Base-by-base conservation (phyloP, 805 yeast genomes). In the Candida broadrunensis region DNA sequence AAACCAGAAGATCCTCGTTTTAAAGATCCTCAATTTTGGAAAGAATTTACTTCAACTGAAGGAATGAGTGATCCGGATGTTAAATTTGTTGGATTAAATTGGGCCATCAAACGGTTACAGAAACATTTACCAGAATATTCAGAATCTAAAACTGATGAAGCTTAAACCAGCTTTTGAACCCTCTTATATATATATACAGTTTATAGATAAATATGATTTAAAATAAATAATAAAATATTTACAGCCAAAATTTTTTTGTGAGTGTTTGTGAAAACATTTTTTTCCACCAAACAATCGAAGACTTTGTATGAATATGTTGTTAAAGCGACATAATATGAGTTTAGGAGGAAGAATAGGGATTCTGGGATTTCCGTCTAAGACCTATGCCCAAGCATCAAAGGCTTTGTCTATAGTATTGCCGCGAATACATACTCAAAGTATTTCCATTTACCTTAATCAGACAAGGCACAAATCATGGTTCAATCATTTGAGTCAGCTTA, bases 41-140 rank as follows among this genome's bases (percentile, higher is more conserved):
- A 69, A 49, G 60, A 65, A 16, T 87, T 71, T 57, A 85, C 91
- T 6, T 36, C 42, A 2, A 60, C 82, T 3, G 87, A 82, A 60
- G 95, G 95, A 9, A 63, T 53, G 19, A 74, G 81, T 42, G 88
- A 80, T 44, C 84, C 84, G 0, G 85, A 80, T 40, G 76, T 87
- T 17, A 63, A 79, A 50, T 85, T 87, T 49, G 73, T 85, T 20
- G 96, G 96, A 2, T 66, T 80, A 54, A 87, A 87, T 56, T 86
- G 95, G 93, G 95, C 95, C 1, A 76, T 85, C 29, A 78, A 77
- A 56, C 72, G 88, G 50, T 72, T 81, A 35, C 95, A 86, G 56
- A 70, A 69, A 41, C 73, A 69, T 54, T 54, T 70, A 37, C 69
- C 66, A 7, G 67, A 62, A 29, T 58, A 42, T 37, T 49, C 15